Evolutionary conservation across 768 basidiomycete genomes (phyloP).

Genomic region (Hericium erinaceus): DNA sequence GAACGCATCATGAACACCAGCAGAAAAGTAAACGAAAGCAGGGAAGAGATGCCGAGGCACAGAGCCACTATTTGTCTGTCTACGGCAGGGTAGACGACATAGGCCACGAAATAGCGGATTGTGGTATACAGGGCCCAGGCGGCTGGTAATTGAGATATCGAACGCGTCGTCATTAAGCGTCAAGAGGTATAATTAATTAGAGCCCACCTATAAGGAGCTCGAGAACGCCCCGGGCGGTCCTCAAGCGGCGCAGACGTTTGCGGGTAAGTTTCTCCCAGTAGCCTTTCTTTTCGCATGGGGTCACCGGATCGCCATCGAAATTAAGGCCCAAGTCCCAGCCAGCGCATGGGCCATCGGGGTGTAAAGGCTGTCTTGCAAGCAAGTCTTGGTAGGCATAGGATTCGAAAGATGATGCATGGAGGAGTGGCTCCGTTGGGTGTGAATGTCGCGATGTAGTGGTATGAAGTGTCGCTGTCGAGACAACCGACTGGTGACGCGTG

Average conservation of each 20-base stretch:
- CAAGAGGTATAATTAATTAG: conserved; percentile 1
- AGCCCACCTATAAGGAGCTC: conserved; percentile 28
- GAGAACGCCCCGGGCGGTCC: conserved; percentile 20
- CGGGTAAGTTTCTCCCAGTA: conserved; percentile 20
- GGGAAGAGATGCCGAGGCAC: conserved; percentile 39
- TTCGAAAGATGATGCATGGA: conserved; percentile 17
- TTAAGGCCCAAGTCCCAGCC: conserved; percentile 24
- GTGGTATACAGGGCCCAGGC: conserved; percentile 55
- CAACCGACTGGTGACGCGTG: conserved; percentile 19
- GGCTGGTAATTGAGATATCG: conserved; percentile 24
- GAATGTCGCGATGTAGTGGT: conserved; percentile 20
- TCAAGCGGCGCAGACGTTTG: conserved; percentile 27
- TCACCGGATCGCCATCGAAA: conserved; percentile 23
- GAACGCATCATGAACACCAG: conserved; percentile 19
- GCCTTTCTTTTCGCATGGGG: conserved; percentile 23
- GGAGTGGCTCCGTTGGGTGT: conserved; percentile 23
- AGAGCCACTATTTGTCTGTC: conserved; percentile 36
- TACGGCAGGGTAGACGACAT: conserved; percentile 30
- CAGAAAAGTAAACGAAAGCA: conserved; percentile 23
- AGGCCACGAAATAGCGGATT: conserved; percentile 58
- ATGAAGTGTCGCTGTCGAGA: conserved; percentile 21
- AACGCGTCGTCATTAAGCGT: background rate
- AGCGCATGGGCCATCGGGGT: conserved; percentile 28
- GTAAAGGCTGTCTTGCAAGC: conserved; percentile 30
- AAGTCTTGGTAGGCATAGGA: conserved; percentile 29